Base-by-base conservation (phyloP, 192 early-diverging fungal species). In the Umbelopsis sp. region DNA sequence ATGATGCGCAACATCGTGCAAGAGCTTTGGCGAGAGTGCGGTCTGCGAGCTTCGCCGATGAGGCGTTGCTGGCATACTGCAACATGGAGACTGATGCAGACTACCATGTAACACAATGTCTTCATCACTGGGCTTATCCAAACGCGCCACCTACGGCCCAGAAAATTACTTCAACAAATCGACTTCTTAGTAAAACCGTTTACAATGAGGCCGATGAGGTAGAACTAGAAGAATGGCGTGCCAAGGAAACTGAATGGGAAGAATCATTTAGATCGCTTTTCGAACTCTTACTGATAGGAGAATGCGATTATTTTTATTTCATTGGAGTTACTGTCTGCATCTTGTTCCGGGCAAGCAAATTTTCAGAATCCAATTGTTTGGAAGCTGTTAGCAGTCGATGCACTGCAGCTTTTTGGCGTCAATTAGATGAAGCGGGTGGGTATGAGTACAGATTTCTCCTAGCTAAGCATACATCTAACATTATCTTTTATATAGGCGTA, bases 251-350 rank as follows among this genome's bases (percentile, higher is more conserved):
- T 30, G 55, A 61, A 61, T 61, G 55, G 55, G 30, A 25, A 35
- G 27, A 25, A 27, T 61, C 55, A 61, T 61, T 61, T 61, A 12
- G 11, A n/a, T 61, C 55, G 1, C 33, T 61, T n/a, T 61, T 35
- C 8, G 55, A 61, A 3, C 55, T 61, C 15, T 61, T 61, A 12
- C 13, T 3, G 27, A 37, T 61, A 33, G 27, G 33, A 2, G 55
- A 61, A 16, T 61, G 55, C 55, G 55, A 61, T 30, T 61, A 61
- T 35, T 61, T 61, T 25, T 61, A 35, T 33, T 61, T 35, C 13
- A 61, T 61, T 1, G 55, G 55, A 16, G 33, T 27, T 18, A 61
- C 55, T 12, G 30, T 61, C 12, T 61, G 33, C 18, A n/a, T 61
- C 55, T 16, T 61, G 30, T 61, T 61, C 33, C 55, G 55, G 0